Evolutionary conservation across 164 flowering plant genomes (phyloP).

Genomic region (Stephania yunnanensis): DNA sequence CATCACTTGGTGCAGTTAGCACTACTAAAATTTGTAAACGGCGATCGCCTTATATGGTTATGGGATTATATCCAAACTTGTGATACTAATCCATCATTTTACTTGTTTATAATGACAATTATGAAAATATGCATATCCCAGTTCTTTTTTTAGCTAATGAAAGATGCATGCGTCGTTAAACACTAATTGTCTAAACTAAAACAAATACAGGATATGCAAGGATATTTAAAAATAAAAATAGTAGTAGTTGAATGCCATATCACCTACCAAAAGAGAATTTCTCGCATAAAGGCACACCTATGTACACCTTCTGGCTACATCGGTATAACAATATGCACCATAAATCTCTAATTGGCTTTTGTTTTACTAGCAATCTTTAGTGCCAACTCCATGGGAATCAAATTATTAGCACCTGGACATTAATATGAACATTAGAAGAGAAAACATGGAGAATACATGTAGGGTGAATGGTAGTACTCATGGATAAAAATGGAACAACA

Average conservation of each 20-base stretch:
- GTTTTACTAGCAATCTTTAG: conserved; percentile 71
- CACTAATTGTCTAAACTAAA: not conserved
- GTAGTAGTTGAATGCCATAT: not conserved
- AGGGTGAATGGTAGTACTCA: not conserved
- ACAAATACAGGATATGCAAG: not conserved
- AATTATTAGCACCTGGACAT: conserved; percentile 68
- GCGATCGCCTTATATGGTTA: too few relatives aligned
- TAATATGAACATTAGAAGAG: not conserved
- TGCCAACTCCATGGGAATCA: conserved; percentile 84
- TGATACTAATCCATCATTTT: too few relatives aligned
- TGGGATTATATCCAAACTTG: too few relatives aligned
- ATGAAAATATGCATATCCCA: not conserved
- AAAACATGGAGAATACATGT: not conserved
- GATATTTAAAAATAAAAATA: not conserved
- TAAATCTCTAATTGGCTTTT: conserved; percentile 76
- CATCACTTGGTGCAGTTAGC: not conserved
- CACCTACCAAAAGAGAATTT: conserved; percentile 91
- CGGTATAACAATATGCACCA: conserved; percentile 70
- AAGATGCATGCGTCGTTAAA: not conserved
- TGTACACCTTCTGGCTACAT: conserved; percentile 91
- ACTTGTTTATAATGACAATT: not conserved
- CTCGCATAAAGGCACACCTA: conserved; percentile 58
- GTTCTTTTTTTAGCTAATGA: not conserved
- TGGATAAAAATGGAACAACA: too few relatives aligned
- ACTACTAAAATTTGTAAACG: not conserved